A percentile compares a stretch with the other conserved stretches of the same genome.
Conservation (phyloP, 768 basidiomycete species). For the Baorangia bicolor region DNA sequence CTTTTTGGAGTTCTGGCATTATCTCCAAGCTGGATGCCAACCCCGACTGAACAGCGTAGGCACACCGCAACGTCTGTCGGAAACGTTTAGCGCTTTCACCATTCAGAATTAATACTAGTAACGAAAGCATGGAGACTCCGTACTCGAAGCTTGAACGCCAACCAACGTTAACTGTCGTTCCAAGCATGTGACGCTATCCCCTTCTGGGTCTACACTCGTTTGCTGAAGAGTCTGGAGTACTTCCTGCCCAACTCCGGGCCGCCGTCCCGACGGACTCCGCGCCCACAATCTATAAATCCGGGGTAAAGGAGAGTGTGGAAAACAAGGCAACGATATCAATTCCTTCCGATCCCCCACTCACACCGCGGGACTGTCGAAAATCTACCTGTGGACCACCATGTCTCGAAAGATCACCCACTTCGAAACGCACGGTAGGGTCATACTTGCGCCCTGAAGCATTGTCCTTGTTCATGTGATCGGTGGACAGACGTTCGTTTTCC, state of each 20-base stretch:
- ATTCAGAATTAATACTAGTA: too few relatives aligned
- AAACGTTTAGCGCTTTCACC: not conserved
- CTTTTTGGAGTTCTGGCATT: not conserved
- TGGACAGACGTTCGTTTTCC: constrained; percentile 84
- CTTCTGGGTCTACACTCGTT: not conserved
- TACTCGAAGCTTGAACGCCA: too few relatives aligned
- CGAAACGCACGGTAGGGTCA: constrained; percentile 54
- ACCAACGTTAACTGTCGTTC: too few relatives aligned
- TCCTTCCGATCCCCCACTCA: not conserved
- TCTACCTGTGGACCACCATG: constrained; percentile 12
- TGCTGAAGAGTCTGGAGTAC: too few relatives aligned
- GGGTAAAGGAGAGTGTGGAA: not conserved
- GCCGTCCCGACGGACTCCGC: constrained; percentile 9
- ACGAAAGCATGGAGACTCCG: too few relatives aligned
- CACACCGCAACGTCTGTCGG: not conserved
- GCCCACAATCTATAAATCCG: not conserved
- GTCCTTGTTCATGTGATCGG: not conserved
- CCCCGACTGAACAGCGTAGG: not conserved
- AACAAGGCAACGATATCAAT: not conserved
- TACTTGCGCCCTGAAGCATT: not conserved
- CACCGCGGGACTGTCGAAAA: not conserved
- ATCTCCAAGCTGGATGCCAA: not conserved
- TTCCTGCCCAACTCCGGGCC: constrained; percentile 13
- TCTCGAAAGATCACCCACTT: constrained; percentile 51
- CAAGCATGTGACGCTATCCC: too few relatives aligned